Percentiles rank a stretch among this genome's conserved stretches.
phyloP scores from a whole-genome alignment of 768 basidiomycete species.

The Tylopilus rubrobrunneus region DNA sequence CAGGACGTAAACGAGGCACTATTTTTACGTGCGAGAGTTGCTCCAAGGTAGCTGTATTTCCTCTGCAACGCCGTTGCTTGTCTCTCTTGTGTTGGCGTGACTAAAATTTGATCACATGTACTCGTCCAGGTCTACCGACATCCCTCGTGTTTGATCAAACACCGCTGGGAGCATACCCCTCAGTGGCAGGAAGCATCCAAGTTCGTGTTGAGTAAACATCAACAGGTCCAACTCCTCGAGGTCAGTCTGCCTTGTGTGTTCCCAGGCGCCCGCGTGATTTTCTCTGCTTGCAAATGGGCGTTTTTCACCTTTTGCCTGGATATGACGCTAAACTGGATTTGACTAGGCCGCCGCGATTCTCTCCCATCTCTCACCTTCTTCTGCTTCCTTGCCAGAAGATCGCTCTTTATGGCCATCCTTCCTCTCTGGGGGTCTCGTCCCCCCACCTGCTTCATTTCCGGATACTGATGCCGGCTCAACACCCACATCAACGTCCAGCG shows the following conservation, averaged over 20 bases:
- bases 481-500: constrained; percentile 14
- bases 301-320: neutral
- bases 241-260: constrained; percentile 32
- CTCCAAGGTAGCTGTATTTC: constrained; percentile 60
- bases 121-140: constrained; percentile 73
- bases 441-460: constrained; percentile 37
- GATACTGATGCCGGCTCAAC: constrained; percentile 6
- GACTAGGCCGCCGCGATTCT: constrained; percentile 89
- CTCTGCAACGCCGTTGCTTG: constrained; percentile 2
- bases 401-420: constrained; percentile 90
- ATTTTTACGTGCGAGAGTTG: constrained; percentile 93
- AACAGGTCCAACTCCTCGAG: constrained; percentile 96
- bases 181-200: constrained; percentile 95
- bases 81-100: neutral
- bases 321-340: constrained; percentile 7
- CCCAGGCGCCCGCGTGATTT: neutral
- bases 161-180: constrained; percentile 96
- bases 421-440: constrained; percentile 66
- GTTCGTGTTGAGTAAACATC: constrained; percentile 90
- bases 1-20: constrained; percentile 74
- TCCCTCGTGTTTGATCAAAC: constrained; percentile 93
- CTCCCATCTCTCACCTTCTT: constrained; percentile 71
- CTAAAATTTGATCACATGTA: neutral
- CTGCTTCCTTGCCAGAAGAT: constrained; percentile 84
- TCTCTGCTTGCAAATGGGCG: neutral